phyloP scores from a whole-genome alignment of 192 early-diverging fungal genomes.

The Dispira simplex region DNA sequence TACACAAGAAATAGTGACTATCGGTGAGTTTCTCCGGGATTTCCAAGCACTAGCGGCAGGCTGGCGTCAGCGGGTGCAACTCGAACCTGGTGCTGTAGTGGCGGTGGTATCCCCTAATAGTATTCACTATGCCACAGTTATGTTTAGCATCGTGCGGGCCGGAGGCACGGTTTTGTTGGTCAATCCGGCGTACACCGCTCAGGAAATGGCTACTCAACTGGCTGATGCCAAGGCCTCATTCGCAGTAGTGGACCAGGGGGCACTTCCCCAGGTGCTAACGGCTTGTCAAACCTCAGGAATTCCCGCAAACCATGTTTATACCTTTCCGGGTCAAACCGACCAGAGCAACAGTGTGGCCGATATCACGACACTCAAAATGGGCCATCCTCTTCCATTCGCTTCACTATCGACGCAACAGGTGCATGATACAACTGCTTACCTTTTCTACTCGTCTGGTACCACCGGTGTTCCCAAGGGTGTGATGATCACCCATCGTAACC shows the following conservation, averaged over 20 bases:
- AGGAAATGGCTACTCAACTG: slow-evolving; percentile 69
- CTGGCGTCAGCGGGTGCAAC: slow-evolving; percentile 1
- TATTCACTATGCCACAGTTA: neutral
- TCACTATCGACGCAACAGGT: slow-evolving; percentile 14
- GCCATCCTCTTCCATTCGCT: neutral
- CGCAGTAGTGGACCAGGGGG: slow-evolving; percentile 30
- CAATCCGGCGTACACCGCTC: slow-evolving; percentile 71
- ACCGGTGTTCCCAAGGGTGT: slow-evolving; percentile 64
- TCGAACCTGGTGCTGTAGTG: neutral
- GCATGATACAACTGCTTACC: slow-evolving; percentile 27
- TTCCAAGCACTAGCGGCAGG: slow-evolving; percentile 34
- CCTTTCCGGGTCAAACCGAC: slow-evolving; percentile 16
- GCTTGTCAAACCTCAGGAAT: slow-evolving; percentile 19
- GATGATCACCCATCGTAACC: slow-evolving; percentile 59
- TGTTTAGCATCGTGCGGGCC: slow-evolving; percentile 42
- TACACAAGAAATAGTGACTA: slow-evolving; percentile 48
- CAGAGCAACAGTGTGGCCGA: slow-evolving; percentile 19
- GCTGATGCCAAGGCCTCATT: slow-evolving; percentile 43
- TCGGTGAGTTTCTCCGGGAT: slow-evolving; percentile 35
- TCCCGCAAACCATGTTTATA: slow-evolving; percentile 23
- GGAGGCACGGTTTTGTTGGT: slow-evolving; percentile 54
- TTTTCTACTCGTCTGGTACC: slow-evolving; percentile 53
- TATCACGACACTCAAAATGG: slow-evolving; percentile 13
- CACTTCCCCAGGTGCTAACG: slow-evolving; percentile 19
- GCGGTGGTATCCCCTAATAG: slow-evolving; percentile 1